These are phyloP conservation scores for Mediolabrus comicus DNA, from an alignment of 108 stramenopile genomes.

Conservation along the genomic window DNA sequence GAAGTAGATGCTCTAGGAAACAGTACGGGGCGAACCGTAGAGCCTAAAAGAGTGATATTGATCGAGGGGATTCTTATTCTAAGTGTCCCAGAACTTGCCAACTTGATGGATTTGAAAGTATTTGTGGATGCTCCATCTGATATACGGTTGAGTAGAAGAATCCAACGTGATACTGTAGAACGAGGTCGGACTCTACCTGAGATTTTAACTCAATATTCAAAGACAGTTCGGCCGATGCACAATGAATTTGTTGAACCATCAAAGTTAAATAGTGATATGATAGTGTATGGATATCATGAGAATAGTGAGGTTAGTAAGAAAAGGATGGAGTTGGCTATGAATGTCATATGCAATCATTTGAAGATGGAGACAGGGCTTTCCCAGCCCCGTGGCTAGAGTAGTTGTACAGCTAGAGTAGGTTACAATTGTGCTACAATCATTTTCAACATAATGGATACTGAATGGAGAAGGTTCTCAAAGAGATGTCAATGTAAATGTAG, in stretches of 20 bases:
- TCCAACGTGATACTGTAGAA: slow-evolving; percentile 83
- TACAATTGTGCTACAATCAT: too few relatives aligned
- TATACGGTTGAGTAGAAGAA: slow-evolving; percentile 81
- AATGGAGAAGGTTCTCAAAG: too few relatives aligned
- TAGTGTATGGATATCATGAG: slow-evolving; percentile 66
- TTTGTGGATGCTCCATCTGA: slow-evolving; percentile 92
- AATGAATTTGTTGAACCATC: slow-evolving; percentile 89
- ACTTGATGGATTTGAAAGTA: slow-evolving; percentile 89
- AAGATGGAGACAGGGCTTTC: slow-evolving; percentile 37
- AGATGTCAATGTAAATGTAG: background rate
- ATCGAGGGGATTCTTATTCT: slow-evolving; percentile 95
- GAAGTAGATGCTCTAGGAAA: slow-evolving; percentile 34
- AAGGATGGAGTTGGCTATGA: slow-evolving; percentile 63
- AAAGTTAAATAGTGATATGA: slow-evolving; percentile 87
- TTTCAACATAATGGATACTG: background rate
- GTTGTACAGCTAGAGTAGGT: too few relatives aligned
- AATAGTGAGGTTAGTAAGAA: slow-evolving; percentile 25
- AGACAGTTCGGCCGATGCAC: slow-evolving; percentile 95
- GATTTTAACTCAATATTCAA: slow-evolving; percentile 82
- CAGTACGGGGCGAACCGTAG: slow-evolving; percentile 38
- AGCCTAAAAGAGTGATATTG: slow-evolving; percentile 72
- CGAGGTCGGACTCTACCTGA: slow-evolving; percentile 77
- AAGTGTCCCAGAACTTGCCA: slow-evolving; percentile 62
- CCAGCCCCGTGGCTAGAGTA: background rate
- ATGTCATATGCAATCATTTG: slow-evolving; percentile 74